These are phyloP conservation scores for Sphagnum fallax DNA, from an alignment of 228 moss, liverwort and hornwort species.

Conservation along the genomic window DNA sequence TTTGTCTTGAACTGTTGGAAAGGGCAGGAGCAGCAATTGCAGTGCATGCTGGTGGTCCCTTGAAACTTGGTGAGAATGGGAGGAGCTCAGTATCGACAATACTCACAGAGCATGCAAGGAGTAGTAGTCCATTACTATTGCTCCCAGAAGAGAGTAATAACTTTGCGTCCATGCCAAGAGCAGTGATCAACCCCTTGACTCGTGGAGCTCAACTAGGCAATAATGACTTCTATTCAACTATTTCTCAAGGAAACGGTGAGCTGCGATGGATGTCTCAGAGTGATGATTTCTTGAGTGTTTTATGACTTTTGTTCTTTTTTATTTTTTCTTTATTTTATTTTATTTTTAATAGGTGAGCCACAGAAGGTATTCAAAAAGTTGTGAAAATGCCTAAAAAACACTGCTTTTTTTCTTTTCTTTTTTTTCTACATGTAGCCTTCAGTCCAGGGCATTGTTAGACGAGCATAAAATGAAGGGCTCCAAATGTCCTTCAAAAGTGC, in stretches of 20 bases:
- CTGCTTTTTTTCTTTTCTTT: too few species aligned
- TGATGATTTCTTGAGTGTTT: too few species aligned
- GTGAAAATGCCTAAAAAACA: too few species aligned
- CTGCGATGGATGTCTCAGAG: too few species aligned
- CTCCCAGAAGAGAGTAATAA: constrained; percentile 41
- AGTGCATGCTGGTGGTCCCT: constrained; percentile 8
- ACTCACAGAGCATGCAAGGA: constrained; percentile 44
- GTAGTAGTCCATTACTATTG: constrained; percentile 5
- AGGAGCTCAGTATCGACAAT: constrained; percentile 30
- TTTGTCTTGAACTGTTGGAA: constrained; percentile 53
- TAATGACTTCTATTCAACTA: constrained; percentile 23
- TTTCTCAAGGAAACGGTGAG: constrained; percentile 35
- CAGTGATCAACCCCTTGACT: constrained; percentile 10
- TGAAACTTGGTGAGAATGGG: constrained; percentile 16
- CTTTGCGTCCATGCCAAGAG: constrained; percentile 24
- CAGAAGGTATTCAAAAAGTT: too few species aligned
- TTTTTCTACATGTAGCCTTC: too few species aligned
- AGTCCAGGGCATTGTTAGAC: too few species aligned
- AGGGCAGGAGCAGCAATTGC: constrained; percentile 13
- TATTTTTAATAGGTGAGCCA: too few species aligned
- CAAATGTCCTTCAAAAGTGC: too few species aligned
- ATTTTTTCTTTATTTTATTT: too few species aligned
- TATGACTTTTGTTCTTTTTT: too few species aligned
- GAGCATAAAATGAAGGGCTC: too few species aligned
- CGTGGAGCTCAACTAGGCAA: constrained; percentile 12